Percentiles rank a stretch among this genome's conserved stretches.
Conservation (phyloP, 176 grass and related monocot species). For the Secale cereale region DNA sequence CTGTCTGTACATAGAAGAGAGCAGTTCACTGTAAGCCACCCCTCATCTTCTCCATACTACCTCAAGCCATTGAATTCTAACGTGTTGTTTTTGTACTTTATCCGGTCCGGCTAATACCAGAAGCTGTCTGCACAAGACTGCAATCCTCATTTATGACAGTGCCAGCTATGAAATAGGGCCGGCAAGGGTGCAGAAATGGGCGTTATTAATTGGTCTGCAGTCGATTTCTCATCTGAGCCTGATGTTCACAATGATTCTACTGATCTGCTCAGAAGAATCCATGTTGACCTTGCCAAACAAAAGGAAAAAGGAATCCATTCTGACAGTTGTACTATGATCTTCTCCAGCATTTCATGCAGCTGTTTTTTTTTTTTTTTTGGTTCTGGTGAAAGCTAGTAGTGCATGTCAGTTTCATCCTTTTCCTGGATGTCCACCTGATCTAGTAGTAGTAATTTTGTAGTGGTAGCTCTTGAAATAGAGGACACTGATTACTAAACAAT, state of each 20-base stretch:
- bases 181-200: background rate
- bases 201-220: background rate
- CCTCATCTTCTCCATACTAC: background rate
- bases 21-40: background rate
- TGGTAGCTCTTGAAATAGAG: background rate
- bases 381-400: background rate
- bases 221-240: background rate
- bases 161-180: background rate
- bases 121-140: background rate
- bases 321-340: background rate
- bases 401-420: background rate
- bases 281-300: background rate
- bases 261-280: background rate
- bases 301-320: background rate
- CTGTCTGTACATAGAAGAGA: background rate
- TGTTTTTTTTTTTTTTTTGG: background rate
- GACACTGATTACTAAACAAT: background rate
- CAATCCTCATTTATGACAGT: background rate
- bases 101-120: background rate
- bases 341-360: background rate
- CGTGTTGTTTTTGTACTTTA: background rate
- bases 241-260: background rate
- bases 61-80: background rate
- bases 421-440: background rate
- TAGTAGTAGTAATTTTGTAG: background rate